Conservation (phyloP, 2,329 filamentous ascomycete species). For the Thelonectria rubi region DNA sequence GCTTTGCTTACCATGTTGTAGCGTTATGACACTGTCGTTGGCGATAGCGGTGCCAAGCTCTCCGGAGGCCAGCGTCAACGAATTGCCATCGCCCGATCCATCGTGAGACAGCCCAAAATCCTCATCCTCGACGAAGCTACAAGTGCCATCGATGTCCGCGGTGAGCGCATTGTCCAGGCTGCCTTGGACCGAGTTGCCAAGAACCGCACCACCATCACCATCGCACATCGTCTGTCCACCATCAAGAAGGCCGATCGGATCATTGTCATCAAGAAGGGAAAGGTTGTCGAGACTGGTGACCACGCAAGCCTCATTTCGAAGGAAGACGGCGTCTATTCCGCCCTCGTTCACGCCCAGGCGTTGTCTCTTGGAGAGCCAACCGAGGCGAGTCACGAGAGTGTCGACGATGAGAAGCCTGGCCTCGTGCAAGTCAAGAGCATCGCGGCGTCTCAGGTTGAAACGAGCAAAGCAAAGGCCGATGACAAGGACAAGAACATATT, state of each 20-base stretch:
- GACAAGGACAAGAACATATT: slow-evolving; percentile 55
- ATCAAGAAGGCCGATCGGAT: slow-evolving; percentile 83
- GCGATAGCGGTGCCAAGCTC: slow-evolving; percentile 79
- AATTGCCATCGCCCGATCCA: slow-evolving; percentile 78
- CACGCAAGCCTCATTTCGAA: slow-evolving; percentile 74
- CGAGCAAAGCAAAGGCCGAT: slow-evolving; percentile 35
- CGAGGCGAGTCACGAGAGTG: slow-evolving; percentile 47
- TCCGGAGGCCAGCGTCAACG: slow-evolving; percentile 89
- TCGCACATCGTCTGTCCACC: slow-evolving; percentile 78
- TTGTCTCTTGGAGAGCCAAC: slow-evolving; percentile 62
- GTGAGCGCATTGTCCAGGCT: slow-evolving; percentile 69
- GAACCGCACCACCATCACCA: slow-evolving; percentile 75
- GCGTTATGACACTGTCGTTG: slow-evolving; percentile 78
- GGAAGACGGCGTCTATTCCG: slow-evolving; percentile 70
- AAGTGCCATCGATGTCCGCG: slow-evolving; percentile 67
- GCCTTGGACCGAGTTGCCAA: slow-evolving; percentile 69
- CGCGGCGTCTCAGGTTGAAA: slow-evolving; percentile 48
- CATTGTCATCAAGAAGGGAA: slow-evolving; percentile 76
- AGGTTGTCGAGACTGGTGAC: slow-evolving; percentile 76
- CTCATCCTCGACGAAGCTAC: slow-evolving; percentile 83
- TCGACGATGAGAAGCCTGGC: slow-evolving; percentile 52
- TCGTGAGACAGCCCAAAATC: slow-evolving; percentile 75
- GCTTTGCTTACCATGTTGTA: slow-evolving; percentile 44
- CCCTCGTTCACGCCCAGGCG: slow-evolving; percentile 71
- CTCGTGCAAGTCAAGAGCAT: slow-evolving; percentile 58